phyloP scores from a whole-genome alignment of 768 basidiomycete species.

The Mycena maculata region DNA sequence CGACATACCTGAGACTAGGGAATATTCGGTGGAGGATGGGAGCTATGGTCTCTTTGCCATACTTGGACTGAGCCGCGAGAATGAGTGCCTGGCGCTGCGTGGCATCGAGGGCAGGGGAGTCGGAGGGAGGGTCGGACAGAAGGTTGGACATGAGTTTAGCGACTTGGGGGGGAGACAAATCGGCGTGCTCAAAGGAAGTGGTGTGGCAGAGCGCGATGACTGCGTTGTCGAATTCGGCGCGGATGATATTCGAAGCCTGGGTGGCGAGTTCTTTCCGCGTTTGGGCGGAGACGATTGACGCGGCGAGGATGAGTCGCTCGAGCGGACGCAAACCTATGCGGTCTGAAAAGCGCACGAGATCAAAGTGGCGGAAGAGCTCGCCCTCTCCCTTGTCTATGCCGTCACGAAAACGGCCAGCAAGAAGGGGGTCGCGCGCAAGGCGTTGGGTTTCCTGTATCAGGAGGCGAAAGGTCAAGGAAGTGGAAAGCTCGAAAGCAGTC shows the following conservation, averaged over 20 bases:
- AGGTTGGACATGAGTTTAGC: conserved; percentile 85
- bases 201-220: conserved; percentile 80
- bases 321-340: conserved; percentile 83
- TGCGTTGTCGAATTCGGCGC: conserved; percentile 83
- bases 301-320: conserved; percentile 81
- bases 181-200: conserved; percentile 85
- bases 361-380: conserved; percentile 84
- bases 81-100: conserved; percentile 82
- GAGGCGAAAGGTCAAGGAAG: conserved; percentile 83
- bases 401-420: conserved; percentile 91
- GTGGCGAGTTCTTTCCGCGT: conserved; percentile 65
- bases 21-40: conserved; percentile 82
- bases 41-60: conserved; percentile 78
- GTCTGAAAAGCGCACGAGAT: conserved; percentile 85
- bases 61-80: conserved; percentile 80
- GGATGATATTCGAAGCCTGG: conserved; percentile 78
- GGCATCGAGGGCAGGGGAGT: conserved; percentile 77
- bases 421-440: conserved; percentile 89
- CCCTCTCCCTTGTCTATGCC: conserved; percentile 91
- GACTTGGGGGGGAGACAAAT: conserved; percentile 78
- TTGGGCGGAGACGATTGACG: conserved; percentile 76
- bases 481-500: conserved; percentile 78
- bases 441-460: conserved; percentile 90
- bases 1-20: conserved; percentile 74
- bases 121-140: conserved; percentile 75